Conservation (phyloP, 371 early-diverging fungal species). For the Zychaea mexicana region DNA sequence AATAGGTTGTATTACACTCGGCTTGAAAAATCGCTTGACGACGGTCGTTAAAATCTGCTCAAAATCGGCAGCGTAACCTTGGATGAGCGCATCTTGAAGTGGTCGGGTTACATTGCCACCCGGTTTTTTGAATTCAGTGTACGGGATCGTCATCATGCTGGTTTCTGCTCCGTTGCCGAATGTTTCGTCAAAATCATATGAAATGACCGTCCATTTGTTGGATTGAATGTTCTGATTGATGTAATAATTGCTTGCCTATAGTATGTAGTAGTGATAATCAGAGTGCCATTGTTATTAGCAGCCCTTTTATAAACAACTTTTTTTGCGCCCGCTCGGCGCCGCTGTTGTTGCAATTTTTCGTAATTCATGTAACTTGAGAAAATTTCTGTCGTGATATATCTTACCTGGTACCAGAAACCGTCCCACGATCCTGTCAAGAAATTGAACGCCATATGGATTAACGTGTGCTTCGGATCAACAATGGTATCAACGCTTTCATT, state of each 20-base stretch:
- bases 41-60: slow-evolving; percentile 51
- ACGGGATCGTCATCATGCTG: slow-evolving; percentile 22
- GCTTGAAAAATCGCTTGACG: slow-evolving; percentile 59
- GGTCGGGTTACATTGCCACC: slow-evolving; percentile 37
- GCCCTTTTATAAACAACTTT: no score
- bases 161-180: slow-evolving; percentile 36
- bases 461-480: slow-evolving; percentile 31
- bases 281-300: no score
- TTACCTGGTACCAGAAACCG: slow-evolving; percentile 51
- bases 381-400: no score
- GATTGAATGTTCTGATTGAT: slow-evolving; percentile 46
- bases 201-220: slow-evolving; percentile 55
- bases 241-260: slow-evolving; percentile 52
- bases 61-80: slow-evolving; percentile 40
- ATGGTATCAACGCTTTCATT: background rate
- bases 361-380: no score
- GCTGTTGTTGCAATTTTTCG: no score
- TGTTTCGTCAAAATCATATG: slow-evolving; percentile 62
- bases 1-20: slow-evolving; percentile 47
- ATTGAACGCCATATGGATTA: slow-evolving; percentile 49
- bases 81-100: slow-evolving; percentile 36
- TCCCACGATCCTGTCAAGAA: slow-evolving; percentile 52
- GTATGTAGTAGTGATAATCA: no score
- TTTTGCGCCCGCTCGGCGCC: no score
- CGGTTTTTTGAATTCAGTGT: slow-evolving; percentile 40